Conservation (phyloP, 176 grass and related monocot genomes). For the Oryza glumipatula region DNA sequence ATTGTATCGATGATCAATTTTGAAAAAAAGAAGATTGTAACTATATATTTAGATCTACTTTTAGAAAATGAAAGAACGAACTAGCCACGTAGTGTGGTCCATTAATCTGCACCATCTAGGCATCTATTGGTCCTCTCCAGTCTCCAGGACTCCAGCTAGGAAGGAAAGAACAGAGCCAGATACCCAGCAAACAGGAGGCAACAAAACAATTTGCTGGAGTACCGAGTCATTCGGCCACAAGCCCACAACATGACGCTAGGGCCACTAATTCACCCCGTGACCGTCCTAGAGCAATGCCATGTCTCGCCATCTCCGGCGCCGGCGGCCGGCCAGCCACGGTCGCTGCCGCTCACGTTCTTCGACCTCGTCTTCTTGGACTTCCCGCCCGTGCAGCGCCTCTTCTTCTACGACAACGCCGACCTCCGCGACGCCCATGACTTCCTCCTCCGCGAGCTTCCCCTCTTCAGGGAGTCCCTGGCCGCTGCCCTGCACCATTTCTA, state of each 20-base stretch:
- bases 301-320: conserved; percentile 37
- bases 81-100: no score
- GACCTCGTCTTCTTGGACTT: conserved; percentile 77
- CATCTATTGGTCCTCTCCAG: no score
- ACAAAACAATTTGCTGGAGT: no score
- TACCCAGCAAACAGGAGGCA: neutral
- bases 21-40: no score
- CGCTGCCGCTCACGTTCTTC: conserved; percentile 75
- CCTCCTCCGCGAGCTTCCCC: conserved; percentile 44
- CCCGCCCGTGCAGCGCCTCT: conserved; percentile 70
- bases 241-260: neutral
- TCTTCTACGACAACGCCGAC: conserved; percentile 65
- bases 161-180: neutral
- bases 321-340: conserved; percentile 25
- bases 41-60: no score
- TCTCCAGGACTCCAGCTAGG: no score
- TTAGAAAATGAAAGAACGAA: no score
- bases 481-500: conserved; percentile 64
- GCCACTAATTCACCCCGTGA: conserved; percentile 13
- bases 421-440: conserved; percentile 38
- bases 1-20: no score
- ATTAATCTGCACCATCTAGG: no score
- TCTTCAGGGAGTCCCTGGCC: conserved; percentile 57
- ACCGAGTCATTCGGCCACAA: neutral
- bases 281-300: conserved; percentile 25